Evolutionary conservation across 306 rosid genomes (phyloP).

Genomic region (Acacia confusa): DNA sequence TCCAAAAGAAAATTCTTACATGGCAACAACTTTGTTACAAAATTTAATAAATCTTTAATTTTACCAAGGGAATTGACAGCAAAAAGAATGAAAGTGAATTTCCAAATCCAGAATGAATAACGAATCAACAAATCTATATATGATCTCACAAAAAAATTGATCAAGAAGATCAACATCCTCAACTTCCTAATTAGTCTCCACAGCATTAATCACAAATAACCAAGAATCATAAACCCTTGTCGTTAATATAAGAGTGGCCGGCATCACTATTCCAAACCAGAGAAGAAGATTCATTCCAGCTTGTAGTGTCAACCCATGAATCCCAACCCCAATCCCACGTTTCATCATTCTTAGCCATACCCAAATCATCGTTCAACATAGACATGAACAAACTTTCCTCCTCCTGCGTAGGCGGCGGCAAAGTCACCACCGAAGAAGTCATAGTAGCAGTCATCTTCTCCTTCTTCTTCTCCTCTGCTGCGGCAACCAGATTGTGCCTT

Average conservation of each 20-base stretch:
- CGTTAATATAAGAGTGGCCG: not conserved
- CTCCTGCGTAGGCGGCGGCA: not conserved
- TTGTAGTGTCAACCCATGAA: not conserved
- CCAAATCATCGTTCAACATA: not conserved
- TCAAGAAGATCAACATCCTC: too few species aligned
- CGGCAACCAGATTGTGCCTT: not conserved
- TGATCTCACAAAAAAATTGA: too few species aligned
- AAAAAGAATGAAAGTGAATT: too few species aligned
- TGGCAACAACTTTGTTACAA: too few species aligned
- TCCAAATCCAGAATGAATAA: too few species aligned
- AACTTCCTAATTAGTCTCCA: too few species aligned
- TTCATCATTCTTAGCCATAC: not conserved
- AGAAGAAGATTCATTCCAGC: not conserved
- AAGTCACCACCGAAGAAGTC: too few species aligned
- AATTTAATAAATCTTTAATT: too few species aligned
- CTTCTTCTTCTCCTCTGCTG: not conserved
- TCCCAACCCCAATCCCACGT: not conserved
- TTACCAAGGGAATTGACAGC: too few species aligned
- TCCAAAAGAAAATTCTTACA: too few species aligned
- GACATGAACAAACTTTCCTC: not conserved
- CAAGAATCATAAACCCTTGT: not conserved
- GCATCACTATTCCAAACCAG: not conserved
- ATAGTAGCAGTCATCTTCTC: too few species aligned
- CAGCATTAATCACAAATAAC: not conserved
- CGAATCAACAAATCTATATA: too few species aligned